Percentiles rank a stretch among this genome's conserved stretches.
phyloP scores from a whole-genome alignment of 805 yeast species.

The Priceomyces melissophilus region DNA sequence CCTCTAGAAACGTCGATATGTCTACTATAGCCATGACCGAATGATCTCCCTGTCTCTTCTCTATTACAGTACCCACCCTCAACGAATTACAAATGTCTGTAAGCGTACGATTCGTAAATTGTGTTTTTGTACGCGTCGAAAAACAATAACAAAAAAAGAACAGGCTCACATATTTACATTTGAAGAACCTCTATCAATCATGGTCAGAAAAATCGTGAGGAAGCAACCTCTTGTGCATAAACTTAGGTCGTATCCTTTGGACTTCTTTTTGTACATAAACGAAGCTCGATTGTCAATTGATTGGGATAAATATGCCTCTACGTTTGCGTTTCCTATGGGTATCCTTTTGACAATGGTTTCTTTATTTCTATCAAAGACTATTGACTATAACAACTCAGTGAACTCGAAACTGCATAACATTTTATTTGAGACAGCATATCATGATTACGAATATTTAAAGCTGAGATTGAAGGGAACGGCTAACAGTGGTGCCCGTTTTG shows the following conservation, averaged over 20 bases:
- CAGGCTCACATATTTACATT: neutral
- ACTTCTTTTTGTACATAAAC: constrained; percentile 31
- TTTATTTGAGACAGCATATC: constrained; percentile 33
- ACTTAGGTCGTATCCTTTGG: constrained; percentile 35
- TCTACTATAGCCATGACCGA: no score
- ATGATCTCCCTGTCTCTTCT: no score
- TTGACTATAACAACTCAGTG: constrained; percentile 23
- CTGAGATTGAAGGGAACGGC: constrained; percentile 5
- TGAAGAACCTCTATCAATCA: neutral
- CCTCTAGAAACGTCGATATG: neutral
- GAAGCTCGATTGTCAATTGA: constrained; percentile 37
- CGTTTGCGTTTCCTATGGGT: constrained; percentile 32
- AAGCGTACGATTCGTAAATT: no score
- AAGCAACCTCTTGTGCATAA: constrained; percentile 27
- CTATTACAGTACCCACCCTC: no score
- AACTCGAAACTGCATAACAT: constrained; percentile 26
- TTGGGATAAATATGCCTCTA: constrained; percentile 36
- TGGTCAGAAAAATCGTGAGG: constrained; percentile 15
- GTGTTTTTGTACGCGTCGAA: constrained; percentile 2
- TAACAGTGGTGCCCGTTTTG: neutral
- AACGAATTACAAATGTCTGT: no score
- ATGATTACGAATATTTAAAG: constrained; percentile 30
- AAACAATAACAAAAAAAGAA: constrained; percentile 2
- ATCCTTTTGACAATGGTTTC: constrained; percentile 15
- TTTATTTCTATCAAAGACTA: constrained; percentile 16